phyloP scores from a whole-genome alignment of 2,329 filamentous ascomycete genomes.

The Colletotrichum limetticola region DNA sequence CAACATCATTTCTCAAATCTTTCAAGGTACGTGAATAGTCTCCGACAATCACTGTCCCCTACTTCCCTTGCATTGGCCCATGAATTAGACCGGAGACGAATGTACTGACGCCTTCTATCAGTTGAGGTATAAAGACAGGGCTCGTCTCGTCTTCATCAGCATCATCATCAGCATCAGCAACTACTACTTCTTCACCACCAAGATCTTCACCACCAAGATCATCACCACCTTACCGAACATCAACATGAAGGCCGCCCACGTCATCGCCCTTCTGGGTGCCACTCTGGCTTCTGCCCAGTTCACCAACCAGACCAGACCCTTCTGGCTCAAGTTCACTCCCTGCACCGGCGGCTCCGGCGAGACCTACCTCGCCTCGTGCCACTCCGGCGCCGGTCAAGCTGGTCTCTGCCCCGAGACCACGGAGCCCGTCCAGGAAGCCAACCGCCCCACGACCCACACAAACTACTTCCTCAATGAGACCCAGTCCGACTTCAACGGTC shows the following conservation, averaged over 20 bases:
- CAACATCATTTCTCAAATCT: background rate
- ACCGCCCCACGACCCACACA: background rate
- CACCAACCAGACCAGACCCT: constrained; percentile 18
- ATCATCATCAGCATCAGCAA: background rate
- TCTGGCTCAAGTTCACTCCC: constrained; percentile 17
- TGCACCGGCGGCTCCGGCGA: background rate
- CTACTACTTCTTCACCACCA: background rate
- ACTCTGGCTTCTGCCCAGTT: constrained; percentile 11
- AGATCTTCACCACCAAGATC: background rate
- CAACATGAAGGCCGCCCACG: constrained; percentile 23
- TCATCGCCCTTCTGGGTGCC: constrained; percentile 12
- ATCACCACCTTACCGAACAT: background rate
- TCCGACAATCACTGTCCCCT: background rate
- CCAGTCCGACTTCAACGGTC: background rate
- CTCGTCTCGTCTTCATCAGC: background rate
- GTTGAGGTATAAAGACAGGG: background rate
- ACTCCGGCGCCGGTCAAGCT: constrained; percentile 30
- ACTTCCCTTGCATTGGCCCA: no score
- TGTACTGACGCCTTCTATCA: no score
- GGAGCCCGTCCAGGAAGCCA: background rate
- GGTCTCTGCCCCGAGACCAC: constrained; percentile 27
- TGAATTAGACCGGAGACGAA: no score
- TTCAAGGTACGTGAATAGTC: background rate
- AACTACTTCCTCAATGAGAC: constrained; percentile 24
- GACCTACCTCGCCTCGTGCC: constrained; percentile 26